Evolutionary conservation across 164 flowering plant genomes (phyloP), one percentile per base, ranked within the genome.

Genomic region (Dillenia turbinata): DNA sequence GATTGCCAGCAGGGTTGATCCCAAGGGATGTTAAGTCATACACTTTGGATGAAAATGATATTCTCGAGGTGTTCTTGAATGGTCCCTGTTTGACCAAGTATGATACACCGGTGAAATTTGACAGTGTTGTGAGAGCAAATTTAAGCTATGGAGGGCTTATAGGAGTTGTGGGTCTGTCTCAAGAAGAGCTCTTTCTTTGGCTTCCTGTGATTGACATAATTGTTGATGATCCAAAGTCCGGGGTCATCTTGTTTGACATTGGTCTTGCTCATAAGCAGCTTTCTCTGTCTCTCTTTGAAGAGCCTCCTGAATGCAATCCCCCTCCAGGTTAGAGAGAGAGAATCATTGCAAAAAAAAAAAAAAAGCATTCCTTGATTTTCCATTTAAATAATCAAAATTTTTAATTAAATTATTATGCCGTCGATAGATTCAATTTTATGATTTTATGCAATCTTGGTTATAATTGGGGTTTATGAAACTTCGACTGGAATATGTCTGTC

Each of bases 161-260:
- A 1, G 94, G 86, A 0, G 79, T 92, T 8, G 76, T 60, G 33
- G 97, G 97, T 3, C 66, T 92, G 44, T 66, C 83, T 3, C 96
- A 89, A 58, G 90, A 89, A 70, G 97, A 92, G 72, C 90, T 92
- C 46, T 92, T 92, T 51, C 63, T 92, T 0, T 92, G 97, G 97
- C 66, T 92, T 5, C 97, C 96, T 0, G 88, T 92, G 9, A 87
- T 80, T 54, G 96, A 78, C 19, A 92, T 92, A 66, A 75, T 76
- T 8, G 85, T 92, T 16, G 77, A 75, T 51, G 96, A 89, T 19
- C 96, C 92, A 0, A 61, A 44, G 4, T 89, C 96, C 6, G 97
- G 97, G 2, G 59, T 92, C 22, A 92, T 92, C 2, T 62, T 89
- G 60, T 79, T 89, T 49, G 96, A 92, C 59, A 85, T 92, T 56